Evolutionary conservation across 1,139 yeast genomes (phyloP), one percentile per base, ranked within the genome.

Genomic region (Kurtzmaniella quercitrusa): DNA sequence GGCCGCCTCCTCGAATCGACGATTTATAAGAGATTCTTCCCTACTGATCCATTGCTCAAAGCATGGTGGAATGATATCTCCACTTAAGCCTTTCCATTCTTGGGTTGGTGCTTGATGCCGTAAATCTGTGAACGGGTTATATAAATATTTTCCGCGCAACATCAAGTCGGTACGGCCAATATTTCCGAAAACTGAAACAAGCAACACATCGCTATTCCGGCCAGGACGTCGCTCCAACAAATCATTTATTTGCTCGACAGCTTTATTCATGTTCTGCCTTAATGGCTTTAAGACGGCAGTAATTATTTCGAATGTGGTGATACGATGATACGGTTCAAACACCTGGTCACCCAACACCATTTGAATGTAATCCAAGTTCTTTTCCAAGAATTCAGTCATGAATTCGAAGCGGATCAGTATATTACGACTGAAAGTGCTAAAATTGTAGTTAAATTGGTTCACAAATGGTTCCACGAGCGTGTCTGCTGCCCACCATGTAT

Each of bases 371-470:
- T 62, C 51, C 33, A 65, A 45, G 50, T 78, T 69, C 39, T 76
- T 71, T 14, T 67, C 66, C 17, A 86, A 51, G 44, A 80, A 76
- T 15, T 73, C 71, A 45, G 74, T 71, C 17, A 79, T 59, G 52
- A 76, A 87, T 23, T 67, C 68, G 46, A 84, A 72, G n/a, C 84
- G 79, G 32, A 82, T 60, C 45, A 82, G 74, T 52, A 84, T 85
- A 0, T 95, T 85, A 16, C 81, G 83, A 39, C 68, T 70, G 18
- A 71, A 68, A 1, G 64, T 47, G 12, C 73, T 61, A 60, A 91
- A 91, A 61, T 91, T 96, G 61, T 74, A 91, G 37, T 76, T 71
- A 56, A 89, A 87, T 45, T 93, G 74, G 12, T 77, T 59, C 19
- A 68, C 68, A 44, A 87, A 74, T 7, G 84, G 83, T 36, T 72